phyloP scores from a whole-genome alignment of 805 yeast genomes.

The Yarrowia hollandica region DNA sequence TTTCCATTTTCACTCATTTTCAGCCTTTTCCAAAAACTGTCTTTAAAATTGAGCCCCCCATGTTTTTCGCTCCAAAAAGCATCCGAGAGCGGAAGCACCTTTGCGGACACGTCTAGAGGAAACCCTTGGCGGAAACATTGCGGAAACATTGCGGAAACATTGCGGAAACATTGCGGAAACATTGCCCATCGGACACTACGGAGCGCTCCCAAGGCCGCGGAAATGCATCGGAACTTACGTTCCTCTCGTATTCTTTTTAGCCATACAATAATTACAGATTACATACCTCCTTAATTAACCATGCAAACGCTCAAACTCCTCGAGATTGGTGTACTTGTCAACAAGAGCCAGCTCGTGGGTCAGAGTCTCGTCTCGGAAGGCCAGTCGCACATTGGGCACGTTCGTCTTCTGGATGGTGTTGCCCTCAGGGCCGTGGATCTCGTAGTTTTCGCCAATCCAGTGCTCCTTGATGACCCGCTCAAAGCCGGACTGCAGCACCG shows the following conservation, averaged over 20 bases:
- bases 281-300: not conserved
- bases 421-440: slow-evolving; percentile 63
- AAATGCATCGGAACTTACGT: no score
- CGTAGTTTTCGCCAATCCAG: slow-evolving; percentile 76
- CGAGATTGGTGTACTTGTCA: slow-evolving; percentile 37
- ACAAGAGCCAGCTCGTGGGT: slow-evolving; percentile 60
- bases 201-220: no score
- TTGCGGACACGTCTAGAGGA: no score
- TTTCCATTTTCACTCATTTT: no score
- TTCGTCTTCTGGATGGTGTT: slow-evolving; percentile 92
- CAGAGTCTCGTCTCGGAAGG: slow-evolving; percentile 81
- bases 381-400: slow-evolving; percentile 85
- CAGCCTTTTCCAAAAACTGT: no score
- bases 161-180: no score
- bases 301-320: slow-evolving; percentile 19
- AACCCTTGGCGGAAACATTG: no score
- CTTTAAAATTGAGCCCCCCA: no score
- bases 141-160: no score
- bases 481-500: slow-evolving; percentile 93
- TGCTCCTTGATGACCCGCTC: slow-evolving; percentile 82
- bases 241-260: no score
- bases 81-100: not conserved
- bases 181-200: no score
- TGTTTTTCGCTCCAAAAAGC: not conserved
- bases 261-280: not conserved